A percentile compares a stretch with the other conserved stretches of the same genome.
These are phyloP conservation scores for Chlorella sp. DNA, from an alignment of 139 green algal species.

Conservation along the genomic window DNA sequence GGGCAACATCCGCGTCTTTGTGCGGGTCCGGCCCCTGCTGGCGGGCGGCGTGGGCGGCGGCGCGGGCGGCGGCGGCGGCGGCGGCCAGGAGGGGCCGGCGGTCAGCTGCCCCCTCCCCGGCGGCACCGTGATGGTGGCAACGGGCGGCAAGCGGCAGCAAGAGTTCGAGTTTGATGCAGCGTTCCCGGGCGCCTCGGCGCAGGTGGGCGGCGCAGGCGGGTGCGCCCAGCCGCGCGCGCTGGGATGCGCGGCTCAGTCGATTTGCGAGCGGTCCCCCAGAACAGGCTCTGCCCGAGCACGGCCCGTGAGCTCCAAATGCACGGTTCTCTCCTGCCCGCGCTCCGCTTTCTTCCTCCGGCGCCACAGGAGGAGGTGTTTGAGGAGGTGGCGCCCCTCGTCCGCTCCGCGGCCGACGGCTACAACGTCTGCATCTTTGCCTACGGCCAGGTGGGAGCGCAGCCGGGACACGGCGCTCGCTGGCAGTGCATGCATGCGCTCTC, in stretches of 20 bases:
- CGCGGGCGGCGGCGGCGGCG: not conserved
- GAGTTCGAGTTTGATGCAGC: constrained; percentile 64
- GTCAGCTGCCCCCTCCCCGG: constrained; percentile 57
- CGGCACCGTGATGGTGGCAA: constrained; percentile 47
- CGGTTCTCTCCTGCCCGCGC: no score
- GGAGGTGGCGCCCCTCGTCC: constrained; percentile 60
- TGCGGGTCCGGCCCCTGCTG: constrained; percentile 44
- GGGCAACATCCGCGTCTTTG: constrained; percentile 78
- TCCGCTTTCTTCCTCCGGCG: no score
- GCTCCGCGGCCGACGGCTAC: constrained; percentile 52
- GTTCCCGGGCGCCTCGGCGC: constrained; percentile 38
- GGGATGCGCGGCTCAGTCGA: no score
- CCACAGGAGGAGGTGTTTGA: constrained; percentile 57
- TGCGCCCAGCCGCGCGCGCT: not conserved
- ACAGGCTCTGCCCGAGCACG: no score
- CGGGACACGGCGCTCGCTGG: not conserved
- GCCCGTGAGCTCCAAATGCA: no score
- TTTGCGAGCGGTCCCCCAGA: no score
- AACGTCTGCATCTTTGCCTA: constrained; percentile 53
- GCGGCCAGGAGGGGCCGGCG: not conserved
- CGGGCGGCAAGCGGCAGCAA: constrained; percentile 39
- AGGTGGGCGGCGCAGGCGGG: constrained; percentile 16
- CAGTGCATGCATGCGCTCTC: no score
- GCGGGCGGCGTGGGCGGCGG: not conserved
- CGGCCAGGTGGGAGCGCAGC: constrained; percentile 38